Evolutionary conservation across 2,329 filamentous ascomycete species (phyloP).

Genomic region (Fusarium virguliforme): DNA sequence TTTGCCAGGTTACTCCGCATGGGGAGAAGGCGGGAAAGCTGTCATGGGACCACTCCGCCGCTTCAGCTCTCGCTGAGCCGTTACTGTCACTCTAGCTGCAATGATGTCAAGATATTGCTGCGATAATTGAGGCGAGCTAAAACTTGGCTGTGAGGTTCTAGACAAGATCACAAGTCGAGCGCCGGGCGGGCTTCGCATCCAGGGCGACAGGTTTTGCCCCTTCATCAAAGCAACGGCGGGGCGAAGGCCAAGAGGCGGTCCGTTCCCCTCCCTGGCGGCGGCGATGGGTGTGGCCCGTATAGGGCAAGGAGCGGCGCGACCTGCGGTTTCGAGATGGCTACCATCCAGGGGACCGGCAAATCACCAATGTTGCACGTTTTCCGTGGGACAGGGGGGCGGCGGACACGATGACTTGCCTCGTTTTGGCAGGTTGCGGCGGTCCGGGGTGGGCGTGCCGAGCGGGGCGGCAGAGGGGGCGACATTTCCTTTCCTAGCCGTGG

Average conservation of each 20-base stretch:
- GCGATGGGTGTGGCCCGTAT: slow-evolving; percentile 9
- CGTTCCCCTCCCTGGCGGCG: slow-evolving; percentile 7
- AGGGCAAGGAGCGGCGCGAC: slow-evolving; percentile 13
- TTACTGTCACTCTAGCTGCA: background rate
- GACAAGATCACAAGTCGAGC: background rate
- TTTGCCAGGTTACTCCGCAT: slow-evolving; percentile 8
- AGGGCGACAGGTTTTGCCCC: background rate
- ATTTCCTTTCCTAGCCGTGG: background rate
- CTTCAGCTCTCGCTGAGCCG: too few relatives aligned
- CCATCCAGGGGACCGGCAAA: background rate
- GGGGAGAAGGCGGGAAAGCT: slow-evolving; percentile 2
- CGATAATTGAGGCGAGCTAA: slow-evolving; percentile 1
- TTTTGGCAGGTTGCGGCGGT: slow-evolving; percentile 6
- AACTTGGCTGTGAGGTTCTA: background rate
- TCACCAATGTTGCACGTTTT: slow-evolving; percentile 12
- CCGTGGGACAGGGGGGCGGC: background rate
- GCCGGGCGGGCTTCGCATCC: background rate
- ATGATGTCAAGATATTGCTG: slow-evolving; percentile 6
- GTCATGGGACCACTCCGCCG: background rate
- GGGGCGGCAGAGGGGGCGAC: slow-evolving; percentile 6
- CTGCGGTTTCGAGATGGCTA: background rate
- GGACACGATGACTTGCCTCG: background rate
- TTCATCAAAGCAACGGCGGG: slow-evolving; percentile 6
- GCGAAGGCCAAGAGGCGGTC: slow-evolving; percentile 11
- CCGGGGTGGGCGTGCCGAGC: background rate